Base-by-base conservation (phyloP, 345 rosid genomes). In the Orychophragmus violaceus region DNA sequence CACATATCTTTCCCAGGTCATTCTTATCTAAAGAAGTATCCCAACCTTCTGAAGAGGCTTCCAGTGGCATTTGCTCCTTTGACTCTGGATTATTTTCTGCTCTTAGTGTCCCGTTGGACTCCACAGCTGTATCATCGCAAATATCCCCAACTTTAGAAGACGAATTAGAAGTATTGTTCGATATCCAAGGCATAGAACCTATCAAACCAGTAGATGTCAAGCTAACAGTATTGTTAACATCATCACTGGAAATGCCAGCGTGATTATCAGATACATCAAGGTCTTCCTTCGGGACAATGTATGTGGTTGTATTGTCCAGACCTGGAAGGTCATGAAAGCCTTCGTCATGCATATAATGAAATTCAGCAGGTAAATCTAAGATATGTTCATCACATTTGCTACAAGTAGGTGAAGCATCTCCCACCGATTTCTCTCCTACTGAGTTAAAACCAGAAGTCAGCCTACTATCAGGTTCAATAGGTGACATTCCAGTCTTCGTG, bases 391-490 rank as follows among this genome's bases (percentile, higher is more conserved):
- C n/a, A n/a, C n/a, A n/a, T n/a, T n/a, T n/a, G n/a, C n/a, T n/a
- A n/a, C n/a, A n/a, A n/a, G n/a, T n/a, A n/a, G n/a, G n/a, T n/a
- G n/a, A n/a, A n/a, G n/a, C n/a, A n/a, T n/a, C n/a, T n/a, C n/a
- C n/a, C n/a, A n/a, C n/a, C n/a, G n/a, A n/a, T n/a, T n/a, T n/a
- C n/a, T n/a, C n/a, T n/a, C n/a, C n/a, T n/a, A n/a, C n/a, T n/a
- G n/a, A n/a, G n/a, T n/a, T n/a, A n/a, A n/a, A n/a, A n/a, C n/a
- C n/a, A 68, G 62, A 62, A 62, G 70, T 75, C 51, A 22, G 50
- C 67, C 69, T 36, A 45, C 70, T 53, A 68, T 53, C 64, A 33
- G 56, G 78, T 76, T 75, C 80, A 27, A 82, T 61, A 66, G 57
- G 59, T 33, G 53, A 6, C 33, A 41, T 25, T 49, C 3, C 52